Evolutionary conservation across 2,329 filamentous ascomycete genomes (phyloP), one percentile per base, ranked within the genome.

Genomic region (Elsinoe australis): DNA sequence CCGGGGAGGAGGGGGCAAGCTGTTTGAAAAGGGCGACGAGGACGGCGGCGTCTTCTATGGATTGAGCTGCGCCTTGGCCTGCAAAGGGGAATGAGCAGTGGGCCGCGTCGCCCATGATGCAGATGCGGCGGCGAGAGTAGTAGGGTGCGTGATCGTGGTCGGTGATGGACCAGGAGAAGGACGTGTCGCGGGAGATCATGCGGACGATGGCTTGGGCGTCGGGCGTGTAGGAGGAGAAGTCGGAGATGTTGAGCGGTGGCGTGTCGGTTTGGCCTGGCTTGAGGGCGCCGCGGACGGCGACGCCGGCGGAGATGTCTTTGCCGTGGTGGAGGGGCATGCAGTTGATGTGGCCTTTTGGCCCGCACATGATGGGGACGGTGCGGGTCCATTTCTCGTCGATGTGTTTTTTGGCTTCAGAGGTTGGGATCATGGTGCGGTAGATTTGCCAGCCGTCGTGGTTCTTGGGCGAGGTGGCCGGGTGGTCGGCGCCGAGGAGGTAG

Each of bases 401-500:
- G 14, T 58, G 54, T 39, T 58, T 54, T 14, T 50, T 47, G 2
- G 61, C 61, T 41, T 58, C 52, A 7, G 58, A 55, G 18, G 58
- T 55, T 0, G 61, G 51, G 32, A 63, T 52, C 55, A 61, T 57
- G 7, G 58, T 56, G 7, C 59, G 57, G 49, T 62, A 61, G 31
- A 62, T 55, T 41, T 60, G 58, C 57, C 59, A 62, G 35, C 59
- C 58, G 24, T 62, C 59, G 36, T 60, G 56, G 44, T 63, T 63
- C 47, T 56, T 57, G 1, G 60, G 57, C 5, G 51, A 50, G 2
- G 58, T 57, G 3, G 60, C 59, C n/a, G 61, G 60, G 38, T 63
- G 60, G 42, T 60, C 55, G 17, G 56, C 49, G 7, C 60, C 60
- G 1, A 71, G 63, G 46, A 75, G 71, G n/a, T 67, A 67, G 18